phyloP scores from a whole-genome alignment of 2,329 filamentous ascomycete genomes.

The Trichoderma koningiopsis region DNA sequence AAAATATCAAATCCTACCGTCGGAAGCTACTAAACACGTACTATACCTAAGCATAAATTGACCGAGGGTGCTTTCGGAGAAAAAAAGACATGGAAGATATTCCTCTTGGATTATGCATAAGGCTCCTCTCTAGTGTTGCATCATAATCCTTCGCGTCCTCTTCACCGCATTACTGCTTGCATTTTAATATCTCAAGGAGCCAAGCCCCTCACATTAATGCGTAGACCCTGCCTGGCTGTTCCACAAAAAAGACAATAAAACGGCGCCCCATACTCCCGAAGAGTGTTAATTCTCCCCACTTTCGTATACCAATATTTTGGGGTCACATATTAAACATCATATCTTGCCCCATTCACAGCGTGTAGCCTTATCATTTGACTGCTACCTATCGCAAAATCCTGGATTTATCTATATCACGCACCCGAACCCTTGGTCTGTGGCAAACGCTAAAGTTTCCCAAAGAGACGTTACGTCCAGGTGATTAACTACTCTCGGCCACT shows the following conservation, averaged over 20 bases:
- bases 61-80: neutral
- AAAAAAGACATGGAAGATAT: neutral
- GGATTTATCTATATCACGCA: conserved; percentile 1
- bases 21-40: neutral
- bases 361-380: conserved; percentile 7
- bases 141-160: neutral
- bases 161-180: neutral
- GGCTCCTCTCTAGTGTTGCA: neutral
- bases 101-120: neutral
- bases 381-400: neutral
- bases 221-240: neutral
- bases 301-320: neutral
- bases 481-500: neutral
- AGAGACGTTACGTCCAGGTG: neutral
- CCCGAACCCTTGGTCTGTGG: neutral
- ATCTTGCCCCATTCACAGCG: neutral
- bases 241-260: neutral
- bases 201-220: neutral
- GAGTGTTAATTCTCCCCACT: neutral
- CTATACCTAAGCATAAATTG: neutral
- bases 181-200: neutral
- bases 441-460: neutral
- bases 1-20: neutral
- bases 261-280: neutral
- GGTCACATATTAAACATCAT: too few species aligned